Conservation (phyloP, 1,284 basidiomycete species). For the Ustilago cynodontis region DNA sequence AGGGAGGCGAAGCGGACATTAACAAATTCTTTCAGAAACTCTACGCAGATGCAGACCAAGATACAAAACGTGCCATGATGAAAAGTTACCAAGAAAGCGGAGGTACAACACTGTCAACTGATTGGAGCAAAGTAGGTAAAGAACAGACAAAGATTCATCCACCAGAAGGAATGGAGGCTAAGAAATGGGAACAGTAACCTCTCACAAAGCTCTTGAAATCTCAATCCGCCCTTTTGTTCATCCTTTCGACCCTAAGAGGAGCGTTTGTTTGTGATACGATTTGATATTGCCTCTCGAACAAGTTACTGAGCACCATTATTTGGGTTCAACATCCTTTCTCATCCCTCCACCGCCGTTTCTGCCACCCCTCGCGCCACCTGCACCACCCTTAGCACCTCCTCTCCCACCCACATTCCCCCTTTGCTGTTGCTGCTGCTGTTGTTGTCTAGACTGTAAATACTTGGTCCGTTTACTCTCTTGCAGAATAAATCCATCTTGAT, state of each 20-base stretch:
- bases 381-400: background rate
- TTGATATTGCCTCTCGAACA: background rate
- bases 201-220: background rate
- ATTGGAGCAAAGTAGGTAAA: conserved; percentile 66
- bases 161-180: conserved; percentile 66
- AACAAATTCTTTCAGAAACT: conserved; percentile 67
- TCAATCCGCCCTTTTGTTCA: no score
- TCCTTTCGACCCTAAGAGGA: no score
- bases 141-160: conserved; percentile 43
- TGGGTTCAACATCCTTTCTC: conserved; percentile 2
- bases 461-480: conserved; percentile 51
- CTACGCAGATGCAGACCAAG: conserved; percentile 65
- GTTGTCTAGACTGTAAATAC: conserved; percentile 49
- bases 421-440: conserved; percentile 36
- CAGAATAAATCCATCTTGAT: conserved; percentile 55
- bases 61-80: conserved; percentile 67
- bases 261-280: background rate
- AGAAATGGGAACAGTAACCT: conserved; percentile 40
- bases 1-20: conserved; percentile 51
- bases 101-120: conserved; percentile 66
- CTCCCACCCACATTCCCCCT: background rate
- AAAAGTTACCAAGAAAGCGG: conserved; percentile 67
- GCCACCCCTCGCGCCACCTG: conserved; percentile 17
- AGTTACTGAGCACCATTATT: conserved; percentile 7
- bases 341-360: conserved; percentile 24